Percentiles rank a stretch among this genome's conserved stretches.
Evolutionary conservation across 2,329 filamentous ascomycete genomes (phyloP).

Genomic region (Fusarium equiseti): DNA sequence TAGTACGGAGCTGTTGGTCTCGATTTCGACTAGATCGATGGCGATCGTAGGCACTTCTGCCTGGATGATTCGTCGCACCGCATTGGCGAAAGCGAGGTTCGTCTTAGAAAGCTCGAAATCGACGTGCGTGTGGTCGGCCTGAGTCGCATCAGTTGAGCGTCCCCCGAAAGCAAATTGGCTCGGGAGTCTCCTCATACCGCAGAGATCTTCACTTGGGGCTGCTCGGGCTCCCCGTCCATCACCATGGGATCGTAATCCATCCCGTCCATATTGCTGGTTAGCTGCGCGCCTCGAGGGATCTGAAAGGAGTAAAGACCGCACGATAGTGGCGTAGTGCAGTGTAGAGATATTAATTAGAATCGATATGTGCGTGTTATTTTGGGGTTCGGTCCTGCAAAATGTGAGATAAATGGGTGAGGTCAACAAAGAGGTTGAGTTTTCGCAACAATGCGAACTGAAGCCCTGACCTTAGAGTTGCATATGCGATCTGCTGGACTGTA

Average conservation of each 20-base stretch:
- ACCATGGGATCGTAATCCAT: conserved; percentile 73
- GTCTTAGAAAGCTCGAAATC: conserved; percentile 93
- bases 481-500: conserved; percentile 41
- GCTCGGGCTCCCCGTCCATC: conserved; percentile 68
- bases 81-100: conserved; percentile 92
- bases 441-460: conserved; percentile 37
- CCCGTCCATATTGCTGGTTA: conserved; percentile 52
- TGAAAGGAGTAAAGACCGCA: conserved; percentile 10
- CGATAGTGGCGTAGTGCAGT: conserved; percentile 4
- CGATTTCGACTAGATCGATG: conserved; percentile 93
- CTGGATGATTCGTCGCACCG: conserved; percentile 88
- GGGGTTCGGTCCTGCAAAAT: neutral
- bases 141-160: conserved; percentile 36
- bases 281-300: conserved; percentile 27
- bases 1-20: conserved; percentile 93
- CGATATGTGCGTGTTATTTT: neutral
- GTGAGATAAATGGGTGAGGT: conserved; percentile 7
- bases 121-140: conserved; percentile 85
- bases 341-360: neutral
- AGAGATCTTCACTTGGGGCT: conserved; percentile 70
- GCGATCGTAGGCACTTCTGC: conserved; percentile 95
- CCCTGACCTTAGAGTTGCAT: conserved; percentile 33
- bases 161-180: conserved; percentile 7
- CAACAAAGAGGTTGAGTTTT: conserved; percentile 38
- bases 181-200: conserved; percentile 58